Percentiles rank a stretch among this genome's conserved stretches.
phyloP scores from a whole-genome alignment of 78 protist genomes.

The Dictyostelium capitatum region DNA sequence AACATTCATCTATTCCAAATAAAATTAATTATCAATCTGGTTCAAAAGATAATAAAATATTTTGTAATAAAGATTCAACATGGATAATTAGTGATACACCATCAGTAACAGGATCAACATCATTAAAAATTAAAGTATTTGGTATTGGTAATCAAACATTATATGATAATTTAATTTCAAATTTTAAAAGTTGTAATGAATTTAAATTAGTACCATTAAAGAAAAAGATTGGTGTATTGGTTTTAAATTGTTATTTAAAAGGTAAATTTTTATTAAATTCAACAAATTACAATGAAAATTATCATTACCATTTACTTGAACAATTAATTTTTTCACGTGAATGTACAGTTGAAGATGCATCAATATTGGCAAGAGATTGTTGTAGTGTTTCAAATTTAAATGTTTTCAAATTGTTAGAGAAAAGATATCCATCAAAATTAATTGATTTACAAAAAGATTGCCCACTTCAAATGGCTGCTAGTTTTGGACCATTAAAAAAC shows the following conservation, averaged over 20 bases:
- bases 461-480: constrained; percentile 5
- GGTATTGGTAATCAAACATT: neutral
- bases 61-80: neutral
- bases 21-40: neutral
- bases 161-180: neutral
- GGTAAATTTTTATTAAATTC: neutral
- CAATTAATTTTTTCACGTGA: neutral
- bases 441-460: neutral
- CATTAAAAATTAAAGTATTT: constrained; percentile 2
- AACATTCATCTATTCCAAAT: neutral
- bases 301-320: neutral
- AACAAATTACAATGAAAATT: neutral
- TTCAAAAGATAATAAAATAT: neutral
- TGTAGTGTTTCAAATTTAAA: neutral
- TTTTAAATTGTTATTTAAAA: neutral
- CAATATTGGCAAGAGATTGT: neutral
- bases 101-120: too few relatives aligned
- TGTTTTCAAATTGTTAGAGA: neutral
- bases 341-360: neutral
- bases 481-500: neutral
- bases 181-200: neutral
- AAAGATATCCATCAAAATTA: neutral
- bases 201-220: neutral
- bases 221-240: neutral
- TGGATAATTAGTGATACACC: neutral